A percentile compares a stretch with the other conserved stretches of the same genome.
Conservation (phyloP, 352 stramenopile genomes). For the Globisporangium canariense region DNA sequence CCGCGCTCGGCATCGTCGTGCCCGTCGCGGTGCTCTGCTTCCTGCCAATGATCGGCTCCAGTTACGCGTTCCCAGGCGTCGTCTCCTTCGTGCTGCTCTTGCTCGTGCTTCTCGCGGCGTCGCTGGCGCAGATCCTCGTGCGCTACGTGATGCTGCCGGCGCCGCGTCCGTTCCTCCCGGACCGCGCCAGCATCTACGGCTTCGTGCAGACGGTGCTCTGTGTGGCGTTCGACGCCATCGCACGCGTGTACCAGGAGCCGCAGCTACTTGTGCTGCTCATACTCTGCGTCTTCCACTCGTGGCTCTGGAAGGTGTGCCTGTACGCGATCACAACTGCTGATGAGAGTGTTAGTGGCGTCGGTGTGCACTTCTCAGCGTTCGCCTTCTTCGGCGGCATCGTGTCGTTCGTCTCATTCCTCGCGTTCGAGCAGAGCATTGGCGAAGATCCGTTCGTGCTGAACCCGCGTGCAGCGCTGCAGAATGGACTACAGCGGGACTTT, state of each 20-base stretch:
- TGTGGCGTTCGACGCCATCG: conserved; percentile 25
- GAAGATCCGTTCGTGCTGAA: conserved; percentile 55
- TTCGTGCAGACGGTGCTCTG: conserved; percentile 37
- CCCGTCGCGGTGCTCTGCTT: conserved; percentile 29
- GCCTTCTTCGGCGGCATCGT: conserved; percentile 35
- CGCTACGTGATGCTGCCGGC: conserved; percentile 45
- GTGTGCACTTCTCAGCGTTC: conserved; percentile 30
- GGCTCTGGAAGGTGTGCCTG: conserved; percentile 36
- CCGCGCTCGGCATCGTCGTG: conserved; percentile 14
- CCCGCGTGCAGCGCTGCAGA: conserved; percentile 33
- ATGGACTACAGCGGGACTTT: conserved; percentile 33
- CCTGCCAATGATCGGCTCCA: conserved; percentile 27
- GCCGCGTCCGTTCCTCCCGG: conserved; percentile 22
- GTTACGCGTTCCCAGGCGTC: conserved; percentile 29
- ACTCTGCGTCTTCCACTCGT: conserved; percentile 44
- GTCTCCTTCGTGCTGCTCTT: conserved; percentile 23
- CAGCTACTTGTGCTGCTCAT: conserved; percentile 41
- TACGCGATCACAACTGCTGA: conserved; percentile 10
- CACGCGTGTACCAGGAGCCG: conserved; percentile 35
- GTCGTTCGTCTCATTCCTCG: conserved; percentile 40
- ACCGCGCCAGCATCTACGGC: conserved; percentile 23
- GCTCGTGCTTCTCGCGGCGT: conserved; percentile 18
- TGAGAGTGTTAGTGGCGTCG: not conserved
- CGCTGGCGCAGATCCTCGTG: conserved; percentile 34
- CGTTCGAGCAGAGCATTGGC: conserved; percentile 35